phyloP scores from a whole-genome alignment of 2,329 filamentous ascomycete species.

The Pestalotiopsis sp. region DNA sequence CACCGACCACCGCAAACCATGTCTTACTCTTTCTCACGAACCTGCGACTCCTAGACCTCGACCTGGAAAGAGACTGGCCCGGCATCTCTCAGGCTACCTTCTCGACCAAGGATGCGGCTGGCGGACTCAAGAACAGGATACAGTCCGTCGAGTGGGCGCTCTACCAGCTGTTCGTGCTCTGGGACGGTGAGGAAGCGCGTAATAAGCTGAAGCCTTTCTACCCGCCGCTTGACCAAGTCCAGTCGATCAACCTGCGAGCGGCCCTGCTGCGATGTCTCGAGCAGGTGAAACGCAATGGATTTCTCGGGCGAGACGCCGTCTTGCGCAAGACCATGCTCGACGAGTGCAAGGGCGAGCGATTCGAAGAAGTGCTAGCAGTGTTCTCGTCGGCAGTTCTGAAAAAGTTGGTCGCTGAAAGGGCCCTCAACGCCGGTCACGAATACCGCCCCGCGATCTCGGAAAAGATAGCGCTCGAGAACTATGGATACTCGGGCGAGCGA shows the following conservation, averaged over 20 bases:
- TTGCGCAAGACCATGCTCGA: constrained; percentile 95
- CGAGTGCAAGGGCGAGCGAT: constrained; percentile 88
- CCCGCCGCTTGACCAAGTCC: constrained; percentile 84
- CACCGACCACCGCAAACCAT: constrained; percentile 47
- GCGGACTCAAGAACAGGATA: constrained; percentile 81
- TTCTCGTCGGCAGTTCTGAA: constrained; percentile 86
- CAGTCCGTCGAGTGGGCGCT: constrained; percentile 86
- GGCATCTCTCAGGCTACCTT: constrained; percentile 72
- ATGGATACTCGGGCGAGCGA: constrained; percentile 57
- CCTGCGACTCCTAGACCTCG: constrained; percentile 79
- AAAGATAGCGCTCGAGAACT: constrained; percentile 59
- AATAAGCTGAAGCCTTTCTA: constrained; percentile 89
- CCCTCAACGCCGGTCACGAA: constrained; percentile 35
- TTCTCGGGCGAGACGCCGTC: constrained; percentile 77
- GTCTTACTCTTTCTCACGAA: constrained; percentile 78
- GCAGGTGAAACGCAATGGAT: constrained; percentile 84
- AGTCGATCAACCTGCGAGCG: constrained; percentile 87
- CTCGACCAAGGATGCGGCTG: constrained; percentile 63
- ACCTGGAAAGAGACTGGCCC: constrained; percentile 79
- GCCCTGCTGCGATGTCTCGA: constrained; percentile 82
- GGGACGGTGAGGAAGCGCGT: constrained; percentile 76
- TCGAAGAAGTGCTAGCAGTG: constrained; percentile 81
- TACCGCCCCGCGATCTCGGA: constrained; percentile 53
- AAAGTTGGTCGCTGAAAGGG: constrained; percentile 57
- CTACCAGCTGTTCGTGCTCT: constrained; percentile 83